These are phyloP conservation scores for Euclidium syriacum DNA, from an alignment of 345 rosid genomes.

Conservation along the genomic window DNA sequence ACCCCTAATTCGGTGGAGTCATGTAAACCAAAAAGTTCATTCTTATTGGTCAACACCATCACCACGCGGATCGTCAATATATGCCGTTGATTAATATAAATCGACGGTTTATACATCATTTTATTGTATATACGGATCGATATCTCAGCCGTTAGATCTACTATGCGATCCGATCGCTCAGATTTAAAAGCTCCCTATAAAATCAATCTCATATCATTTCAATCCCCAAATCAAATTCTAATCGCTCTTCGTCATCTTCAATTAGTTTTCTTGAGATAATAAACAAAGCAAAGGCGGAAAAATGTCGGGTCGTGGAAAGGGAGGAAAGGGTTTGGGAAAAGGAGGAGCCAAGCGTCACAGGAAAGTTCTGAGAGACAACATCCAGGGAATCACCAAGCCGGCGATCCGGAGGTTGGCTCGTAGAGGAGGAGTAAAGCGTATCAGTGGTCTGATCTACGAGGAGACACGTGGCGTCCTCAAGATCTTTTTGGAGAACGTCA, in stretches of 20 bases:
- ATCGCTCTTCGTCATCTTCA: not conserved
- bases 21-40: not conserved
- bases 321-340: conserved; percentile 36
- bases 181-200: conserved; percentile 1
- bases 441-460: conserved; percentile 48
- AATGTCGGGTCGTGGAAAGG: conserved; percentile 39
- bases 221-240: not conserved
- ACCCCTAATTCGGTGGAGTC: too few relatives aligned
- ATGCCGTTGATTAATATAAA: not conserved
- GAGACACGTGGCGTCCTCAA: conserved; percentile 36
- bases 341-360: conserved; percentile 41
- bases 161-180: not conserved
- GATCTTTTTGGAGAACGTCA: conserved; percentile 35
- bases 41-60: not conserved
- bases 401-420: conserved; percentile 42
- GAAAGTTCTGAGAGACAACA: conserved; percentile 36
- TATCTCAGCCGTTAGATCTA: conserved; percentile 23
- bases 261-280: not conserved
- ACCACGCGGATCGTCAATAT: not conserved
- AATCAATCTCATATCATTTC: not conserved
- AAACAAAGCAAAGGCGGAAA: not conserved
- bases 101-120: conserved; percentile 7
- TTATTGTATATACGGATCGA: conserved; percentile 1
- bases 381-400: conserved; percentile 39
- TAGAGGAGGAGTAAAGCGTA: conserved; percentile 48